Evolutionary conservation across 768 basidiomycete species (phyloP).

Genomic region (Leucocoprinus leucothites): DNA sequence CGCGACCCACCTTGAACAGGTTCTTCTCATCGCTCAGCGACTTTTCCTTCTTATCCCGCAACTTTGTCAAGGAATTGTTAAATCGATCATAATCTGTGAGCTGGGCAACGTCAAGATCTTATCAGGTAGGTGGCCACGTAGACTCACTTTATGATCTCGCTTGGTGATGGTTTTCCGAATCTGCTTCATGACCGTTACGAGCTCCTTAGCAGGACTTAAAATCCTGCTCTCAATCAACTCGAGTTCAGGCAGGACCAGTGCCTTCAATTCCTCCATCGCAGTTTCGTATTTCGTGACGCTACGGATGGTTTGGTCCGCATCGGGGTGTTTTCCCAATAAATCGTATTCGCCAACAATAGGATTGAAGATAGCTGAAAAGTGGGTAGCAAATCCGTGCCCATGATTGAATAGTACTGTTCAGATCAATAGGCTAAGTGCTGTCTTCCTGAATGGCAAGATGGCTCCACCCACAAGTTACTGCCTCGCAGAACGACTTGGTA

Average conservation of each 20-base stretch:
- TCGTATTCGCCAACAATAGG: constrained; percentile 77
- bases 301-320: constrained; percentile 70
- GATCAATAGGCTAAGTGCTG: neutral
- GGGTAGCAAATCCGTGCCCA: constrained; percentile 59
- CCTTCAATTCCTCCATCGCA: constrained; percentile 79
- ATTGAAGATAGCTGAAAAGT: constrained; percentile 60
- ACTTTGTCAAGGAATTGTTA: constrained; percentile 93
- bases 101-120: constrained; percentile 30
- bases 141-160: constrained; percentile 87
- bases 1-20: constrained; percentile 75
- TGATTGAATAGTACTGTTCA: constrained; percentile 61
- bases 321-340: constrained; percentile 74
- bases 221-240: constrained; percentile 91
- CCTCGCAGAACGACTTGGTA: constrained; percentile 80
- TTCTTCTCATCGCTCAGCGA: constrained; percentile 95
- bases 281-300: constrained; percentile 72
- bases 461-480: constrained; percentile 60
- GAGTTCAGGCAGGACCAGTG: constrained; percentile 81
- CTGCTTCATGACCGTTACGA: constrained; percentile 80
- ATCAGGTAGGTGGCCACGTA: constrained; percentile 1
- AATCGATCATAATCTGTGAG: constrained; percentile 92
- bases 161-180: constrained; percentile 95
- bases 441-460: neutral
- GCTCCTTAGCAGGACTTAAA: constrained; percentile 82
- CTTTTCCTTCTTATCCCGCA: constrained; percentile 99